phyloP scores from a whole-genome alignment of 345 rosid genomes.

The Limnanthes douglasii region DNA sequence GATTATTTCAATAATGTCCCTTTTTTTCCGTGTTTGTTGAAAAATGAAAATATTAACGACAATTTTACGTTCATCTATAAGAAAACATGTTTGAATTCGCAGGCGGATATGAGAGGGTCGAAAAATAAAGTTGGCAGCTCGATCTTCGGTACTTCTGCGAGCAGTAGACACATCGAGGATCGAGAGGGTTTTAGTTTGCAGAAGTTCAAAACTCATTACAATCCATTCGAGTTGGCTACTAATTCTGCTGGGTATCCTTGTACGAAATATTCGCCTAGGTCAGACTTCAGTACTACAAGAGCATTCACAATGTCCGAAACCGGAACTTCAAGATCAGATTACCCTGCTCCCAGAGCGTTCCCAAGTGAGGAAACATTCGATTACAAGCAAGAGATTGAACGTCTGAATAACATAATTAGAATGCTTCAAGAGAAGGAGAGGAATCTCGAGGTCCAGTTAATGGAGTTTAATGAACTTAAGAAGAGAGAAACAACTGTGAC shows the following conservation, averaged over 20 bases:
- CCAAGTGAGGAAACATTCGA: constrained; percentile 25
- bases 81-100: no score
- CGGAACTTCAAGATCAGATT: constrained; percentile 22
- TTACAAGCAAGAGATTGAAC: constrained; percentile 44
- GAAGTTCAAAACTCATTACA: constrained; percentile 33
- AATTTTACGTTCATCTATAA: no score
- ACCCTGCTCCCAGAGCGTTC: constrained; percentile 24
- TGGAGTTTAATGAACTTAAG: constrained; percentile 74
- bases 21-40: background rate
- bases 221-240: constrained; percentile 24
- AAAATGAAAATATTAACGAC: no score
- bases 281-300: no score
- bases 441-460: constrained; percentile 53
- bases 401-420: constrained; percentile 37
- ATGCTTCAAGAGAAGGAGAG: constrained; percentile 60
- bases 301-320: no score
- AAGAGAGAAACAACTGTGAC: constrained; percentile 56
- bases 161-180: constrained; percentile 15
- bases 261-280: no score
- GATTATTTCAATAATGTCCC: background rate
- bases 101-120: no score
- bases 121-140: constrained; percentile 14
- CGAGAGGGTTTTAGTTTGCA: constrained; percentile 42
- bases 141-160: constrained; percentile 18
- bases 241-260: constrained; percentile 8